Conservation (phyloP, 805 yeast species). For the Myxozyma lipomycoides region DNA sequence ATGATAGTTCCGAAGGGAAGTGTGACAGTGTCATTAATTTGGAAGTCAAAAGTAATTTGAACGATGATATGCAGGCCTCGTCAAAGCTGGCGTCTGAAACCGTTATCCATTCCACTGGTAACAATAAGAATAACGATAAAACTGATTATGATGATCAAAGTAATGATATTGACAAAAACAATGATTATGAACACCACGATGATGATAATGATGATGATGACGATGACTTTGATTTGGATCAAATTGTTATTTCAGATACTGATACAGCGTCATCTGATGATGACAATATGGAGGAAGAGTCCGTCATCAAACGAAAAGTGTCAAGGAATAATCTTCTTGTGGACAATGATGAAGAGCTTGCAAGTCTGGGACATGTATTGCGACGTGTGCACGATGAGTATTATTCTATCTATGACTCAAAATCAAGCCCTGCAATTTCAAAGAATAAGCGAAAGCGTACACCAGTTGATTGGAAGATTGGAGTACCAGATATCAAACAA, state of each 20-base stretch:
- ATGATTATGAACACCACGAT: too few relatives aligned
- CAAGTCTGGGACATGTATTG: slow-evolving; percentile 58
- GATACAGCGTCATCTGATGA: slow-evolving; percentile 2
- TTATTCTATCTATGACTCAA: slow-evolving; percentile 44
- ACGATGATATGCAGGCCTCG: too few relatives aligned
- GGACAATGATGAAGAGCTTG: slow-evolving; percentile 80
- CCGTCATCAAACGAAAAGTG: slow-evolving; percentile 6
- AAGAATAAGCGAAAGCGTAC: slow-evolving; percentile 17
- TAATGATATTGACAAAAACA: too few relatives aligned
- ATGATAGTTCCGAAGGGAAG: too few relatives aligned
- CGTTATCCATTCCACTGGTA: too few relatives aligned
- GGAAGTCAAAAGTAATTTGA: too few relatives aligned
- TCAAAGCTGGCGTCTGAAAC: too few relatives aligned
- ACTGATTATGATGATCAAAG: too few relatives aligned
- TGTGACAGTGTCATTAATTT: too few relatives aligned
- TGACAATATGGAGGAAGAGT: neutral
- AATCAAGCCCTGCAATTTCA: neutral
- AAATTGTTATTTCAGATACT: slow-evolving; percentile 4
- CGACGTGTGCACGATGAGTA: slow-evolving; percentile 61
- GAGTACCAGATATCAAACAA: slow-evolving; percentile 57
- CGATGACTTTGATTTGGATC: slow-evolving; percentile 13
- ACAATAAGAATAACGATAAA: too few relatives aligned
- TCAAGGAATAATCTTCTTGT: slow-evolving; percentile 49
- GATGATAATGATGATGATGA: slow-evolving; percentile 33
- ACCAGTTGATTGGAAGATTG: slow-evolving; percentile 25